A percentile compares a stretch with the other conserved stretches of the same genome.
Conservation (phyloP, 306 rosid species). For the Trichosanthes truncata region DNA sequence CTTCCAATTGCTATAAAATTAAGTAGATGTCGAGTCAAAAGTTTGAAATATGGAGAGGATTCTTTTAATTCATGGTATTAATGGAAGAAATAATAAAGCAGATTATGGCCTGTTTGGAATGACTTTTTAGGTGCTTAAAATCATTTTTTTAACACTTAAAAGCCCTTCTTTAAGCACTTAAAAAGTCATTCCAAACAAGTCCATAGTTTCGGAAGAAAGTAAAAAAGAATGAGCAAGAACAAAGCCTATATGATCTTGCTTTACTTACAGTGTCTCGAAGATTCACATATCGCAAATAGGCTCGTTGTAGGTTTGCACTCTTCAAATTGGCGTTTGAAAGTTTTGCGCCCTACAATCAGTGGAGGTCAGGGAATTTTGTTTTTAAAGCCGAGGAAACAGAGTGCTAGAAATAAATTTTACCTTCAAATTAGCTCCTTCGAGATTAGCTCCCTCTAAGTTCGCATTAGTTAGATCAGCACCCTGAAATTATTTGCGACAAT, state of each 20-base stretch:
- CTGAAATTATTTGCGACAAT: slow-evolving; percentile 25
- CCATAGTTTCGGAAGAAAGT: too few relatives aligned
- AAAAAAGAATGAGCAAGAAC: too few relatives aligned
- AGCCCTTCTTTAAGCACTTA: too few relatives aligned
- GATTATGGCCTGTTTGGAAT: background rate
- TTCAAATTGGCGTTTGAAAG: slow-evolving; percentile 64
- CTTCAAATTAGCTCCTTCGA: slow-evolving; percentile 96
- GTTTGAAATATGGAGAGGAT: background rate
- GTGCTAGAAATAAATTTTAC: slow-evolving; percentile 26
- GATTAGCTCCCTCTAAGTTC: slow-evolving; percentile 81
- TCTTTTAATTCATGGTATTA: background rate
- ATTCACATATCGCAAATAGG: slow-evolving; percentile 71
- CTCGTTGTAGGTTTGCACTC: slow-evolving; percentile 89
- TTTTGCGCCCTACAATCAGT: slow-evolving; percentile 61
- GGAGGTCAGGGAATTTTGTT: background rate
- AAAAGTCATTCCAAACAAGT: too few relatives aligned
- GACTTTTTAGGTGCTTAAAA: background rate
- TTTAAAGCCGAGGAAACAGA: background rate
- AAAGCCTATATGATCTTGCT: background rate
- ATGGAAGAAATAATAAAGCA: background rate
- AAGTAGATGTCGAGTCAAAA: background rate
- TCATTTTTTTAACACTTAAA: too few relatives aligned
- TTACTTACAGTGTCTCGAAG: slow-evolving; percentile 66
- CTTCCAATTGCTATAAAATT: slow-evolving; percentile 59
- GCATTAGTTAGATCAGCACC: slow-evolving; percentile 90